Percentiles rank a stretch among this genome's conserved stretches.
phyloP scores from a whole-genome alignment of 1,284 basidiomycete genomes.

The Microstroma glucosiphilum region DNA sequence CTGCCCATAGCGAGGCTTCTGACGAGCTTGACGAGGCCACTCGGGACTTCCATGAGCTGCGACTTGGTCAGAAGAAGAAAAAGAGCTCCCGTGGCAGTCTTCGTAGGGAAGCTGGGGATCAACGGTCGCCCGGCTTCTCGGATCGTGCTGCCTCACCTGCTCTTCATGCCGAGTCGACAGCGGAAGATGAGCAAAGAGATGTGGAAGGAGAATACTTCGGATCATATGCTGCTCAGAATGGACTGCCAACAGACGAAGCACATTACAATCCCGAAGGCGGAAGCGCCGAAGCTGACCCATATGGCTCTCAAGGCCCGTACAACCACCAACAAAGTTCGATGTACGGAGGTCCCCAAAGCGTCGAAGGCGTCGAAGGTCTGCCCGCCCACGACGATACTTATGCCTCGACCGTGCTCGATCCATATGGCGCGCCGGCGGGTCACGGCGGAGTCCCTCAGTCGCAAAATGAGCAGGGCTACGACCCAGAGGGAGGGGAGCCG shows the following conservation, averaged over 20 bases:
- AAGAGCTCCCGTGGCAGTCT: background rate
- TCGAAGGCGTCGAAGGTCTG: too few relatives aligned
- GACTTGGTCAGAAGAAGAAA: background rate
- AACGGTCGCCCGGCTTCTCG: too few relatives aligned
- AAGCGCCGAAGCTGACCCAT: conserved; percentile 3
- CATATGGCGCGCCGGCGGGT: background rate
- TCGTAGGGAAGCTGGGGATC: background rate
- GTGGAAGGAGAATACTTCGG: too few relatives aligned
- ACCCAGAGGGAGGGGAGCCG: too few relatives aligned
- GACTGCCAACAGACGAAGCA: background rate
- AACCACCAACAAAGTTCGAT: background rate
- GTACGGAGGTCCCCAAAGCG: too few relatives aligned
- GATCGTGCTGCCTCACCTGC: too few relatives aligned
- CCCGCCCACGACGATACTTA: too few relatives aligned
- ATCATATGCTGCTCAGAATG: background rate
- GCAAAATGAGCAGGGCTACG: too few relatives aligned
- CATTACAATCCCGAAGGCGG: background rate
- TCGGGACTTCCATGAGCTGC: background rate
- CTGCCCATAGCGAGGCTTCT: too few relatives aligned
- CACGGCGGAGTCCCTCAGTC: too few relatives aligned
- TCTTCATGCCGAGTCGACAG: too few relatives aligned
- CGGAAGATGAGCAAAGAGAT: too few relatives aligned
- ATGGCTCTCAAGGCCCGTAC: background rate
- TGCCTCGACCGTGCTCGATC: background rate
- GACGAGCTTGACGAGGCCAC: conserved; percentile 1